These are phyloP conservation scores for Penicillium sp. DNA, from an alignment of 2,329 filamentous ascomycete genomes.

Conservation along the genomic window DNA sequence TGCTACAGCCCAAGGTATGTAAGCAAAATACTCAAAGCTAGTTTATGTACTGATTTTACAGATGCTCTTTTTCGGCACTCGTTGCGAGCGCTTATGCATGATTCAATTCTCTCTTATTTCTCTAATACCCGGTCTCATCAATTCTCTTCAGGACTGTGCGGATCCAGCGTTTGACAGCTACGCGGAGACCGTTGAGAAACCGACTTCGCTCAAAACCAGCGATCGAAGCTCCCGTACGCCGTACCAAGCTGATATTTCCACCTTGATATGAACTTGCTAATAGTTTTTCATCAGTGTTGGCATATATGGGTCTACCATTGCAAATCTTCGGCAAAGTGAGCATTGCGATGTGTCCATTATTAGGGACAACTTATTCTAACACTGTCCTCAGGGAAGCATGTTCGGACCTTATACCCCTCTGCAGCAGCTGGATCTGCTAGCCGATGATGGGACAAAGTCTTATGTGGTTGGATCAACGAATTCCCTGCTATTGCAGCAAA, in stretches of 20 bases:
- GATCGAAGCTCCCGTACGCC: slow-evolving; percentile 74
- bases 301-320: slow-evolving; percentile 91
- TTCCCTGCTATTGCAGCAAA: slow-evolving; percentile 88
- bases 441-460: slow-evolving; percentile 91
- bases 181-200: slow-evolving; percentile 72
- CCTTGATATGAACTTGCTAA: background rate
- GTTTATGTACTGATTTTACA: slow-evolving; percentile 43
- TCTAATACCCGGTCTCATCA: slow-evolving; percentile 87
- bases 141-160: slow-evolving; percentile 90
- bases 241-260: background rate
- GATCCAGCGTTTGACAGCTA: slow-evolving; percentile 89
- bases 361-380: slow-evolving; percentile 57
- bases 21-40: background rate
- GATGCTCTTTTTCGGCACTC: slow-evolving; percentile 99
- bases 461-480: slow-evolving; percentile 98
- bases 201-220: slow-evolving; percentile 86
- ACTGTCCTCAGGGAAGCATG: slow-evolving; percentile 73
- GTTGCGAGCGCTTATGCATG: slow-evolving; percentile 95
- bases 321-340: slow-evolving; percentile 89
- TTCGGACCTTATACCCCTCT: slow-evolving; percentile 97
- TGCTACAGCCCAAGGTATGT: slow-evolving; percentile 88
- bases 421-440: slow-evolving; percentile 91
- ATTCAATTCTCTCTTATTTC: slow-evolving; percentile 97
- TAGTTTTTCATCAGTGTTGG: slow-evolving; percentile 60
- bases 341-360: background rate